These are phyloP conservation scores for Botrytis sinoallii DNA, from an alignment of 2,329 filamentous ascomycete genomes.

Conservation along the genomic window DNA sequence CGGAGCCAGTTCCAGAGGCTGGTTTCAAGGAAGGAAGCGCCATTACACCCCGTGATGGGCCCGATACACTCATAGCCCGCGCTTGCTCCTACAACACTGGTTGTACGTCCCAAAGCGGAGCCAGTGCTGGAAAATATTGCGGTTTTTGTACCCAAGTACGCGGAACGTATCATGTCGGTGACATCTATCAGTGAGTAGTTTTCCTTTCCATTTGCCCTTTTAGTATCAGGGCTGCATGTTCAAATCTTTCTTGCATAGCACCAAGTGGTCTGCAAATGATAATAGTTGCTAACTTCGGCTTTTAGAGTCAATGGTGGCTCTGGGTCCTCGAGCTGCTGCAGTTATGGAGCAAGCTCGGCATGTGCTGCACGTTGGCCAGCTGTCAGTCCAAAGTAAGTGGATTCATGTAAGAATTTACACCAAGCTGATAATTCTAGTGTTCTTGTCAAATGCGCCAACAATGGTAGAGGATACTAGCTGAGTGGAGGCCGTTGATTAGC, in stretches of 20 bases:
- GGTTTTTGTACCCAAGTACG: slow-evolving; percentile 20
- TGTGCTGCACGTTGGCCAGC: slow-evolving; percentile 16
- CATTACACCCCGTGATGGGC: neutral
- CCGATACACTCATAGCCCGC: slow-evolving; percentile 8
- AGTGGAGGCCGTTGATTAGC: too few species aligned
- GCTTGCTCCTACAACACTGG: slow-evolving; percentile 14
- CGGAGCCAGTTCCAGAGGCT: neutral
- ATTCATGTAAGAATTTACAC: neutral
- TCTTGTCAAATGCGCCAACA: slow-evolving; percentile 17
- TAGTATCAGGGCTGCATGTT: neutral
- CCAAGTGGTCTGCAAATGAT: too few species aligned
- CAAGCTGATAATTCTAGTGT: neutral
- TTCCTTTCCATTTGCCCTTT: neutral
- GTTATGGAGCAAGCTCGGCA: slow-evolving; percentile 4
- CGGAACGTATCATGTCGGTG: slow-evolving; percentile 2
- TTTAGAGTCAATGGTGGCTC: slow-evolving; percentile 17
- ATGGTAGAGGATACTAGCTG: slow-evolving; percentile 9
- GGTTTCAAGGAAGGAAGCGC: slow-evolving; percentile 5
- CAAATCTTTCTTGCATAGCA: neutral
- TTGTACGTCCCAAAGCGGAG: slow-evolving; percentile 9
- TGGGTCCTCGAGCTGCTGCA: slow-evolving; percentile 15
- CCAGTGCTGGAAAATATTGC: slow-evolving; percentile 17
- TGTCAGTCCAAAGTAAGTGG: slow-evolving; percentile 12
- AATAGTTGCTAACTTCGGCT: neutral
- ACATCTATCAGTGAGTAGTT: slow-evolving; percentile 19